phyloP scores from a whole-genome alignment of 1,284 basidiomycete species.

The Ceratobasidium sp. region DNA sequence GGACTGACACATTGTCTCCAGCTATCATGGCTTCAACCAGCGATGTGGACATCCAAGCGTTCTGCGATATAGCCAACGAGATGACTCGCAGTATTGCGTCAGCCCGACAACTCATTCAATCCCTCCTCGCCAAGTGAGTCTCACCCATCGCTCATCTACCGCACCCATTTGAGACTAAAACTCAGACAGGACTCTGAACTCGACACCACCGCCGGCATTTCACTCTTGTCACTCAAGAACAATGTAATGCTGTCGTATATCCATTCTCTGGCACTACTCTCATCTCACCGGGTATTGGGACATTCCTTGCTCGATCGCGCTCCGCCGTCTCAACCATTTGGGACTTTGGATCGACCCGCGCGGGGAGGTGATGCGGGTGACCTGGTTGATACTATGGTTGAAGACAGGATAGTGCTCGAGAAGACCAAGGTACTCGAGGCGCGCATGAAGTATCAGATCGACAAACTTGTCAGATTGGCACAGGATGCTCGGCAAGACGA shows the following conservation, averaged over 20 bases:
- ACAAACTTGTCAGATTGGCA: slow-evolving; percentile 86
- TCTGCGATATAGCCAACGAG: slow-evolving; percentile 63
- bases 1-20: slow-evolving; percentile 14
- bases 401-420: slow-evolving; percentile 79
- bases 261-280: slow-evolving; percentile 83
- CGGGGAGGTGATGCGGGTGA: slow-evolving; percentile 71
- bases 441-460: slow-evolving; percentile 94
- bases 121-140: slow-evolving; percentile 66
- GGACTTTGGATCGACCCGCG: slow-evolving; percentile 60
- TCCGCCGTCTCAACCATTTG: slow-evolving; percentile 65
- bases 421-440: slow-evolving; percentile 83
- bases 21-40: slow-evolving; percentile 43
- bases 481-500: slow-evolving; percentile 65
- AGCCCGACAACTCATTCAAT: slow-evolving; percentile 65
- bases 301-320: slow-evolving; percentile 66
- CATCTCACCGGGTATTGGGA: slow-evolving; percentile 73
- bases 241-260: slow-evolving; percentile 88
- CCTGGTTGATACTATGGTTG: slow-evolving; percentile 75
- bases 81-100: slow-evolving; percentile 72
- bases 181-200: slow-evolving; percentile 56
- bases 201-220: slow-evolving; percentile 84
- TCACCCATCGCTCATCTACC: neutral
- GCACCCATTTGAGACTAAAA: slow-evolving; percentile 38
- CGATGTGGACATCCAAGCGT: slow-evolving; percentile 45
- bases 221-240: slow-evolving; percentile 89